Conservation (phyloP, 495 filamentous ascomycete genomes). For the Penicillium verhagenii region DNA sequence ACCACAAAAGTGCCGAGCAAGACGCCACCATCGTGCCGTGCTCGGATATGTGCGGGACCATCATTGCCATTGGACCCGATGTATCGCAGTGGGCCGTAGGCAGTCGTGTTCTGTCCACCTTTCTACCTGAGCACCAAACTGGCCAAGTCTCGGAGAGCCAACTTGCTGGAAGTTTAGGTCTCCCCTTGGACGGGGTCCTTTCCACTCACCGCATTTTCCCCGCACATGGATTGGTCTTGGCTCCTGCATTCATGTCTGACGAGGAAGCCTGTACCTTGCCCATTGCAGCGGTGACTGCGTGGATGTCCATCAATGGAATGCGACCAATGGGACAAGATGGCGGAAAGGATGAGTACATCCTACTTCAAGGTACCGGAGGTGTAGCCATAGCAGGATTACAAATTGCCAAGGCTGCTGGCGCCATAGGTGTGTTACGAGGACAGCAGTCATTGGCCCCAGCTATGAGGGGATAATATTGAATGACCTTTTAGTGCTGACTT, state of each 20-base stretch:
- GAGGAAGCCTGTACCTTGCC: conserved; percentile 64
- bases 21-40: conserved; percentile 58
- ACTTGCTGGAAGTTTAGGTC: conserved; percentile 60
- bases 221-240: conserved; percentile 61
- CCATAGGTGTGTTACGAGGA: conserved; percentile 48
- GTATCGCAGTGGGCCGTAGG: conserved; percentile 66
- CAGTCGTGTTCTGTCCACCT: conserved; percentile 71
- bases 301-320: conserved; percentile 79
- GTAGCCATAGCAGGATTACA: conserved; percentile 74
- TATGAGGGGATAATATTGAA: not conserved
- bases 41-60: conserved; percentile 74
- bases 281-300: conserved; percentile 74
- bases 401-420: conserved; percentile 80
- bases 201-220: conserved; percentile 67
- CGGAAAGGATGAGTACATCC: conserved; percentile 60
- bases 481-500: not conserved
- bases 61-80: conserved; percentile 61
- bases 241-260: conserved; percentile 60
- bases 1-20: conserved; percentile 45
- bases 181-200: conserved; percentile 64
- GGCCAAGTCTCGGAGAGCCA: conserved; percentile 54
- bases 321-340: conserved; percentile 56
- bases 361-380: conserved; percentile 79
- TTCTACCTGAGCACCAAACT: conserved; percentile 69
- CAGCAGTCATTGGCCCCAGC: no score